Base-by-base conservation (phyloP, 208 protist species). In the Trypanosoma caninum region DNA sequence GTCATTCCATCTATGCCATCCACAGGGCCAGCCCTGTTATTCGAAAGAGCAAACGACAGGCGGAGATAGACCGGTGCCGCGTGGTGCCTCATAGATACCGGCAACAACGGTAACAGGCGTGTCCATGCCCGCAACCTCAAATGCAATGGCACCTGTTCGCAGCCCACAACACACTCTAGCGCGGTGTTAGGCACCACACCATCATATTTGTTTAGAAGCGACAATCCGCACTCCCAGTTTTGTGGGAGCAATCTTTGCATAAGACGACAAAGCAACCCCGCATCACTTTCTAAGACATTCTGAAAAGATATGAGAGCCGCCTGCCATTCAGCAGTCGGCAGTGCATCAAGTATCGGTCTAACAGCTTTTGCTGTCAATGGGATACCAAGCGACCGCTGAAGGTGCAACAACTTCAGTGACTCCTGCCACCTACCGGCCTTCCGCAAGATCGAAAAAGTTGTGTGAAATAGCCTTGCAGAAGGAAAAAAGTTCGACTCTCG, bases 71-170 rank as follows among this genome's bases (percentile, higher is more conserved):
- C 51, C 3, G 62, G 51, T 20, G 62, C 62, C 22, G 62, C 35
- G 13, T 20, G 28, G 50, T 68, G 62, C 33, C 27, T 51, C 62
- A 68, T 59, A 2, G 62, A 68, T 6, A 68, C 54, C 16, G 62
- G 62, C 25, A 68, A 16, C 25, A 45, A 60, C 38, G 62, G 62
- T 37, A 59, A 40, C 33, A 68, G 31, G 2, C 31, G 62, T 20
- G 3, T 2, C 62, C 62, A 68, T 25, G 51, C 50, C 35, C 34
- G 50, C 38, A 60, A 42, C 16, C 62, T 48, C 45, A 60, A 5
- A 9, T 0, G 2, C 51, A 68, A 33, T 14, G 62, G 62, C 25
- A 60, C 62, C 10, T 46, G 25, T 22, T 59, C 53, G n/a, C 62
- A 61, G 13, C 20, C 23, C 6, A 59, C 52, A 22, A 68, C 33